These are phyloP conservation scores for Physocladia obscura DNA, from an alignment of 192 early-diverging fungal species.

Conservation along the genomic window DNA sequence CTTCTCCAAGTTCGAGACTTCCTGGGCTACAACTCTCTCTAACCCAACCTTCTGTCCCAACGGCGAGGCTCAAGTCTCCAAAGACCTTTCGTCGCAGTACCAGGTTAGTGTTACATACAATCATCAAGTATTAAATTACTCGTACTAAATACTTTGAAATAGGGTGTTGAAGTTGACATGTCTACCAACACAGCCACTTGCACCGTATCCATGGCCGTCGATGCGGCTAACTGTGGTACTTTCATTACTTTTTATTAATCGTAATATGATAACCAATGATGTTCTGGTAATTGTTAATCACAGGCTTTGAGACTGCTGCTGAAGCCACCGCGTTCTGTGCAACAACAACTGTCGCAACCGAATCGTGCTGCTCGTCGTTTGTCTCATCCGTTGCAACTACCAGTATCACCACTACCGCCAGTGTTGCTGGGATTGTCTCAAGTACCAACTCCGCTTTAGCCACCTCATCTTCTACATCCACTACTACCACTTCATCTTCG, in stretches of 20 bases:
- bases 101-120: neutral
- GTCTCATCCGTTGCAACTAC: neutral
- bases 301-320: conserved; percentile 11
- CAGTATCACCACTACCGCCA: neutral
- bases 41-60: neutral
- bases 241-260: neutral
- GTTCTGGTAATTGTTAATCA: neutral
- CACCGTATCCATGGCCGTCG: neutral
- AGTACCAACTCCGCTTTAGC: neutral
- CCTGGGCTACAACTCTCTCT: neutral
- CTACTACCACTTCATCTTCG: neutral
- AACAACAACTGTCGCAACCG: neutral
- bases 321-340: conserved; percentile 14
- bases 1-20: conserved; percentile 2
- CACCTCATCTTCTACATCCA: neutral
- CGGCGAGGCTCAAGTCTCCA: neutral
- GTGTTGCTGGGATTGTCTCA: neutral
- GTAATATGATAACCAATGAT: neutral
- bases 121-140: too few relatives aligned
- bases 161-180: neutral
- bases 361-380: neutral
- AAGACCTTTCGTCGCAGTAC: neutral
- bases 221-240: neutral
- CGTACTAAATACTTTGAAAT: too few relatives aligned
- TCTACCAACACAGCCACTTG: neutral